Evolutionary conservation across 352 stramenopile species (phyloP).

Genomic region (Thalassiosira exigua): DNA sequence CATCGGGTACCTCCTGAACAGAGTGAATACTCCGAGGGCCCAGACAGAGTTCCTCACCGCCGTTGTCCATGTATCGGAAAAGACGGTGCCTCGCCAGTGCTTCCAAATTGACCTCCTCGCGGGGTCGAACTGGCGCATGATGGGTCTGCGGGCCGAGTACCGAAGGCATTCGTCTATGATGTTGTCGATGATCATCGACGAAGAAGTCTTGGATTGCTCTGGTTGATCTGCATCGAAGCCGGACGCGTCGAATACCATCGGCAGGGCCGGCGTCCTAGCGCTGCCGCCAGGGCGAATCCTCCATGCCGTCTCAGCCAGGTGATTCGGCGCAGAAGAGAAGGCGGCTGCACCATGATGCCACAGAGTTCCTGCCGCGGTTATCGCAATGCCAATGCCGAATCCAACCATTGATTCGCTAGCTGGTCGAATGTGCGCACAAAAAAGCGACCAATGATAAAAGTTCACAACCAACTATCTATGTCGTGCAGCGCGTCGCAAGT

Average conservation of each 20-base stretch:
- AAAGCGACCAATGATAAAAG: no score
- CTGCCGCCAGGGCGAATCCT: no score
- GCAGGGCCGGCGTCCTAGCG: not conserved
- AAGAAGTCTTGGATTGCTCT: not conserved
- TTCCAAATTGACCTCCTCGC: constrained; percentile 22
- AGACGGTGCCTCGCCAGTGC: constrained; percentile 40
- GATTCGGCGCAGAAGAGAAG: no score
- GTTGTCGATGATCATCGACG: constrained; percentile 19
- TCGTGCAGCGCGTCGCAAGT: no score
- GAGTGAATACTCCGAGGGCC: constrained; percentile 14
- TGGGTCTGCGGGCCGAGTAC: constrained; percentile 20
- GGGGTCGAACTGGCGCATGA: constrained; percentile 42
- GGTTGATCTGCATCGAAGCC: not conserved
- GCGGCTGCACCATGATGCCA: no score
- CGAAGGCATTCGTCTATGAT: constrained; percentile 39
- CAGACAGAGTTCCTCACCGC: constrained; percentile 20
- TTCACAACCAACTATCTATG: no score
- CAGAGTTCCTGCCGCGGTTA: no score
- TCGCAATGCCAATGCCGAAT: no score
- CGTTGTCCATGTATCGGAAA: constrained; percentile 38
- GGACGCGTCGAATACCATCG: constrained; percentile 6
- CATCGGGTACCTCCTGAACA: constrained; percentile 14
- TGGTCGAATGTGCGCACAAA: no score
- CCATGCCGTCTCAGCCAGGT: no score
- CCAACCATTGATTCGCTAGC: no score